Evolutionary conservation across 768 basidiomycete species (phyloP), one percentile per base, ranked within the genome.

Genomic region (Chlorophyllum brunneum): DNA sequence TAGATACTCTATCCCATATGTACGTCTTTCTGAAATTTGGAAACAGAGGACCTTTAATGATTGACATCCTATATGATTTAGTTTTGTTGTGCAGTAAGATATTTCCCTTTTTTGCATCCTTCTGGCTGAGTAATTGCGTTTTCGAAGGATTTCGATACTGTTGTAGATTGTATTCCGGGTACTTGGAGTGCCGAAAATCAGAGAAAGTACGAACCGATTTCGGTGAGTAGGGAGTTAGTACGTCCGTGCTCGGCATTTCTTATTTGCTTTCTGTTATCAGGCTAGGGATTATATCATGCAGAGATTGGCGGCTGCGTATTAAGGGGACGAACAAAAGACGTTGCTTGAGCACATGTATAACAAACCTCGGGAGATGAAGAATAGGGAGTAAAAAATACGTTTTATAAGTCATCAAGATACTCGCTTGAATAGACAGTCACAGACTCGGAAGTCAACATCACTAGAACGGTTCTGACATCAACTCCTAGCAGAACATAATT

Each of bases 1-100:
- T 29, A 68, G 83, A 23, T 83, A 81, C 58, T 83, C 82, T 0
- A 83, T 85, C 55, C 82, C 83, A 29, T 84, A 82, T 59, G 79
- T 79, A 54, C 54, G 77, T 63, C 5, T 34, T 38, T 18, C 30
- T 20, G 16, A n/a, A 18, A 27, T 22, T n/a, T 2, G 10, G 34
- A 13, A 20, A 29, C 13, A 20, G 24, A 38, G 2, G 4, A 41
- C 13, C 11, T 37, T 40, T 11, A 40, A 11, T 33, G 15, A 47
- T 37, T 48, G 18, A 44, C 18, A 1, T n/a, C 2, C 37, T n/a
- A n/a, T 30, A 11, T 13, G 5, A 13, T 11, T 11, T 36, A 67
- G 68, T 67, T 69, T 61, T 73, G 67, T 43, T 61, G 59, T 18
- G 63, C 68, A 47, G 71, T 72, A 47, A 54, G 67, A 13, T 56